Evolutionary conservation across 352 stramenopile species (phyloP).

Genomic region (Pythium phragmitis): DNA sequence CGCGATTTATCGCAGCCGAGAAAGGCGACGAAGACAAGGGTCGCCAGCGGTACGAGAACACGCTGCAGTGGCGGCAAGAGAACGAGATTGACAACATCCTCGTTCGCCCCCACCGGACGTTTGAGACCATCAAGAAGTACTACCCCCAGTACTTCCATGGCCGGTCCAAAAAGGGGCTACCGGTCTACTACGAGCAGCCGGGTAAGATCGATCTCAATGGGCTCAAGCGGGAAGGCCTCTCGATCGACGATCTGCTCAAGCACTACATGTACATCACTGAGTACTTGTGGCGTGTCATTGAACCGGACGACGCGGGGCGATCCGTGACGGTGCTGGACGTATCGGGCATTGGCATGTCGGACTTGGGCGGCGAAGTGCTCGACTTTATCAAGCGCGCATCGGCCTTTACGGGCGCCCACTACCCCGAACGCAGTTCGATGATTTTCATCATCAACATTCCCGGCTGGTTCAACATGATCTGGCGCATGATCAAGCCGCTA

Average conservation of each 20-base stretch:
- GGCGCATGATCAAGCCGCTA: constrained; percentile 92
- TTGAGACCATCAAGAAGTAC: constrained; percentile 90
- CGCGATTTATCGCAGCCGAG: constrained; percentile 78
- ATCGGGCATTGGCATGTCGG: constrained; percentile 85
- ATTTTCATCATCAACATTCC: constrained; percentile 97
- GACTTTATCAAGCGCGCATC: constrained; percentile 89
- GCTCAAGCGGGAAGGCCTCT: constrained; percentile 84
- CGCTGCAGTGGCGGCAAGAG: constrained; percentile 82
- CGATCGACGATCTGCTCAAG: constrained; percentile 83
- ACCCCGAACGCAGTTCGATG: constrained; percentile 91
- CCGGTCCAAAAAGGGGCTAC: constrained; percentile 65
- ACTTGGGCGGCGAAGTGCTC: constrained; percentile 83
- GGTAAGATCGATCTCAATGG: constrained; percentile 86
- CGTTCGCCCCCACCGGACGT: constrained; percentile 72
- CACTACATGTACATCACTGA: constrained; percentile 94
- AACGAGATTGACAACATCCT: constrained; percentile 89
- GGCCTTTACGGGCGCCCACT: constrained; percentile 90
- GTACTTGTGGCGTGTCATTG: constrained; percentile 86
- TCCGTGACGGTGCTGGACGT: constrained; percentile 87
- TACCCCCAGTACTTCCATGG: constrained; percentile 92
- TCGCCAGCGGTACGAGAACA: constrained; percentile 68
- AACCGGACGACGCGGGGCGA: constrained; percentile 64
- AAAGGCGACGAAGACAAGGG: constrained; percentile 85
- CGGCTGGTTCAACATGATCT: constrained; percentile 94
- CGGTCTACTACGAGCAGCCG: constrained; percentile 85